Percentiles rank a stretch among this genome's conserved stretches.
phyloP scores from a whole-genome alignment of 345 rosid species.

The Eutrema heterophyllum region DNA sequence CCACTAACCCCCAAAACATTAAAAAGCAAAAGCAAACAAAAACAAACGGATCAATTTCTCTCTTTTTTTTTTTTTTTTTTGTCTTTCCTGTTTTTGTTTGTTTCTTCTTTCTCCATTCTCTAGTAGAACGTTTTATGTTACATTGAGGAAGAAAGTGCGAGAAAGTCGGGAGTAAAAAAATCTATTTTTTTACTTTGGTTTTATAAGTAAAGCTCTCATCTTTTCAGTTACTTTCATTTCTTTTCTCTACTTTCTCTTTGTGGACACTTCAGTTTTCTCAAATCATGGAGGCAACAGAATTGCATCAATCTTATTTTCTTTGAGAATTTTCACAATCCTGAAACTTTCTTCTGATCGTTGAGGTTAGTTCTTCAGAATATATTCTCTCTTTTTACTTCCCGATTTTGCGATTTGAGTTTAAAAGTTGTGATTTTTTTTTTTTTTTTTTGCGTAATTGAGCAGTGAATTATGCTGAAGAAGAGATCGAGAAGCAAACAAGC shows the following conservation, averaged over 20 bases:
- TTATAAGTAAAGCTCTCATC: background rate
- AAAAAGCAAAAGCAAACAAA: constrained; percentile 6
- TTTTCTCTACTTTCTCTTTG: background rate
- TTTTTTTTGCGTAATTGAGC: background rate
- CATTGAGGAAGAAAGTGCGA: constrained; percentile 29
- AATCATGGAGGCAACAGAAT: constrained; percentile 29
- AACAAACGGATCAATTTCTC: constrained; percentile 17
- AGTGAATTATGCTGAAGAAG: constrained; percentile 38
- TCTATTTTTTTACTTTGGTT: background rate
- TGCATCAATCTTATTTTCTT: constrained; percentile 12
- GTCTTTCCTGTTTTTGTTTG: background rate
- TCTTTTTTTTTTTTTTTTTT: background rate
- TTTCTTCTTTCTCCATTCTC: constrained; percentile 6
- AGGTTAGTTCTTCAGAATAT: background rate
- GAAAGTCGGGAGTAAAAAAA: constrained; percentile 23
- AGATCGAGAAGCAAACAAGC: constrained; percentile 41
- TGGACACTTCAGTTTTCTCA: background rate
- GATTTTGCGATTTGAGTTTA: background rate
- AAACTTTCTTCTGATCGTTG: background rate
- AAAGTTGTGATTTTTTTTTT: background rate
- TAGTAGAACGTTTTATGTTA: constrained; percentile 17
- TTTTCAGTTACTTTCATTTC: constrained; percentile 29
- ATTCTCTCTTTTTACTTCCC: background rate
- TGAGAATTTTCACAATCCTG: background rate
- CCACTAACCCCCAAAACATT: constrained; percentile 11